A percentile compares a stretch with the other conserved stretches of the same genome.
Evolutionary conservation across 2,329 filamentous ascomycete species (phyloP).

Genomic region (Apiospora hydei): DNA sequence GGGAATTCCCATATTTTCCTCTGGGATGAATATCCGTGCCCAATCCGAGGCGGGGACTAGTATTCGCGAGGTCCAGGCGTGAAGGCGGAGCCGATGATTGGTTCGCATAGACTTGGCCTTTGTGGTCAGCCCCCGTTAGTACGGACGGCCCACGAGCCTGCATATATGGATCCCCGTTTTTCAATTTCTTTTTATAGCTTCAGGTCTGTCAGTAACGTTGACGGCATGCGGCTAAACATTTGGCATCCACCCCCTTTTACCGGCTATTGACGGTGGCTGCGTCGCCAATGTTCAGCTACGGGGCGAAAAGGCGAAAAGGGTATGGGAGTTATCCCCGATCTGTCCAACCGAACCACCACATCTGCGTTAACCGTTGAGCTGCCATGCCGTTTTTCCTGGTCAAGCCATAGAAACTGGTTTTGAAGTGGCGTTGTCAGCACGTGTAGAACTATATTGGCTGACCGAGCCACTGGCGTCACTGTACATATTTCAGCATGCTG

Average conservation of each 20-base stretch:
- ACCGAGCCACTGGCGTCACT: slow-evolving; percentile 5
- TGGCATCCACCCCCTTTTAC: background rate
- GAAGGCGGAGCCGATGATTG: background rate
- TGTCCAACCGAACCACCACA: background rate
- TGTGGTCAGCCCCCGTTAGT: slow-evolving; percentile 14
- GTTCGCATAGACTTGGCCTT: background rate
- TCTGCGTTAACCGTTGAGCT: background rate
- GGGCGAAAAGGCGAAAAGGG: background rate
- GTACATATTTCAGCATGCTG: background rate
- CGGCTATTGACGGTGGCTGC: background rate
- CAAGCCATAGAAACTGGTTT: background rate
- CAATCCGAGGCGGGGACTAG: background rate
- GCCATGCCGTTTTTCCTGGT: background rate
- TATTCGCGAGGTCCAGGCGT: background rate
- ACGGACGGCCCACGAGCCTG: background rate
- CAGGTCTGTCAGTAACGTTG: background rate
- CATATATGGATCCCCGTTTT: background rate
- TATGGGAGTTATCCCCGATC: background rate
- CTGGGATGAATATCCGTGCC: background rate
- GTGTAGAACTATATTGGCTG: background rate
- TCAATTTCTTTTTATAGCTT: slow-evolving; percentile 14
- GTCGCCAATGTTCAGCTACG: background rate
- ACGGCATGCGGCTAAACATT: background rate
- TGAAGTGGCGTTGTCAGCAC: background rate
- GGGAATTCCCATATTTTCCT: background rate